These are phyloP conservation scores for Populus tremula DNA, from an alignment of 345 rosid genomes.

Conservation along the genomic window DNA sequence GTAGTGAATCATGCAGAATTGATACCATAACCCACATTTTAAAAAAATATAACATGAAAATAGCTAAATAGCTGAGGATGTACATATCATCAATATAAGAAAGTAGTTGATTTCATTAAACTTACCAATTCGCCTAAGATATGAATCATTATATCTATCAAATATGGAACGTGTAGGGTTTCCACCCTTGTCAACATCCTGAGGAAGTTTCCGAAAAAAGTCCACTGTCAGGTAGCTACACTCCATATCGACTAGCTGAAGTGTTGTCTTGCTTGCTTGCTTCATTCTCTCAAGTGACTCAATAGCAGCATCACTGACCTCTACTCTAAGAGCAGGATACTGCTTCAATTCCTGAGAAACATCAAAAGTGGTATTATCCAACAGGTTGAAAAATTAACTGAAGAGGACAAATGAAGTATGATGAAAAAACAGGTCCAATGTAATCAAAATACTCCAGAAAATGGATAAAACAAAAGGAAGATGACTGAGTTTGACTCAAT, in stretches of 20 bases:
- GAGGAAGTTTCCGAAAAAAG: constrained; percentile 97
- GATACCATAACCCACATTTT: background rate
- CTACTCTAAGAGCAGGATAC: constrained; percentile 92
- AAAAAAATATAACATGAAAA: too few species aligned
- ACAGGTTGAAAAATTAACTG: background rate
- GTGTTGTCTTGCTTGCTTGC: constrained; percentile 83
- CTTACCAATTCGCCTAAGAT: constrained; percentile 94
- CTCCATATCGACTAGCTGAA: constrained; percentile 95
- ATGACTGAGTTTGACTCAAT: background rate
- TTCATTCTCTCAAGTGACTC: constrained; percentile 93
- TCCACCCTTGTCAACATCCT: constrained; percentile 97
- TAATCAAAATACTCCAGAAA: background rate
- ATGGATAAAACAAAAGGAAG: background rate
- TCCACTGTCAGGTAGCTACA: constrained; percentile 89
- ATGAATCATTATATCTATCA: constrained; percentile 85
- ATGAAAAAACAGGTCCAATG: background rate
- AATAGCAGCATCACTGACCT: constrained; percentile 82
- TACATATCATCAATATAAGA: background rate
- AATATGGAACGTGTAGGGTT: constrained; percentile 93
- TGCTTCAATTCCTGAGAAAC: constrained; percentile 84
- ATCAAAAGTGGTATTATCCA: constrained; percentile 10
- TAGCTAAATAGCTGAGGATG: too few species aligned
- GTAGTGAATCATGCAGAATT: background rate
- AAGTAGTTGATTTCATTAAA: background rate
- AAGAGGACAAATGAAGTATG: background rate